Base-by-base conservation (phyloP, 495 filamentous ascomycete genomes). In the Durotheca rogersii region DNA sequence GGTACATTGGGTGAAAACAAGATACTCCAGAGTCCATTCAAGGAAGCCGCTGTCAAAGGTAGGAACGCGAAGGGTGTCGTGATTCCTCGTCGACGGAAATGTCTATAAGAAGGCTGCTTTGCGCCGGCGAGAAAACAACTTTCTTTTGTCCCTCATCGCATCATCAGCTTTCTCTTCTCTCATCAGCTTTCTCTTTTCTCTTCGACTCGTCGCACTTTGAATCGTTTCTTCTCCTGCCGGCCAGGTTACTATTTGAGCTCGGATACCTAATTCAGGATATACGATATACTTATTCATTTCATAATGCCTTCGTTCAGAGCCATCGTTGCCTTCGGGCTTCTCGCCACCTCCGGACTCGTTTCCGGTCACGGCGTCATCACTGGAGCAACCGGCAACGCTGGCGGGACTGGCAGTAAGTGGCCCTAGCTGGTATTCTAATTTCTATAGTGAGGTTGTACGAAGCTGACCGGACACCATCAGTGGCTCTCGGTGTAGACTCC, bases 281-380 rank as follows among this genome's bases (percentile, higher is more conserved):
- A n/a, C 5, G 21, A 32, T 23, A 18, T 7, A 43, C 10, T 33
- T 29, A 47, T 35, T 32, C 32, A 23, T 27, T 11, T 39, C 60
- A 65, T 12, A 40, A 70, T 68, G 68, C 42, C 67, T 51, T 63
- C 64, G 9, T 51, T 62, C 36, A 62, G 58, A 36, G 44, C 56
- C 31, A 48, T 67, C 51, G 45, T 70, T 23, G 34, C 66, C 29
- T 34, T 72, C 51, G 43, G 53, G 47, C 53, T 72, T 40, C 35
- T 71, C 33, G 52, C 59, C 21, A 25, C 56, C 15, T 65, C 66
- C 33, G 44, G 51, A 16, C 66, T 75, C 7, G 74, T 66, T 40
- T 66, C 73, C 19, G 72, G 69, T 56, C 77, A 80, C 56, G 70
- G 67, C 19, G 77, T 72, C 31, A 80, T 80, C 61, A 67, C 68